Base-by-base conservation (phyloP, 192 early-diverging fungal genomes). In the Helicostylum pulchrum region DNA sequence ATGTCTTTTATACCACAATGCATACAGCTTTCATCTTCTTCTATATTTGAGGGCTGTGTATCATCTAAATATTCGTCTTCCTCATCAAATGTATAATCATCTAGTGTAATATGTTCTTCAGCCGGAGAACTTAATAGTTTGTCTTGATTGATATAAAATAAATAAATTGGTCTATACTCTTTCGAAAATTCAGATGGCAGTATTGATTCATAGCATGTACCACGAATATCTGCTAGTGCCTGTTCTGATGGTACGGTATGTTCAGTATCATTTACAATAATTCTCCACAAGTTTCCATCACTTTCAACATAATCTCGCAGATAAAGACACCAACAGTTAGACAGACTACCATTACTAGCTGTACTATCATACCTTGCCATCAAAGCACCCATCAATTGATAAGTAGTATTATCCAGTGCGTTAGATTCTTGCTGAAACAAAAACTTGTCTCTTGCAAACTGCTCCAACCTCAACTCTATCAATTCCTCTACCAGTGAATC, bases 141-240 rank as follows among this genome's bases (percentile, higher is more conserved):
- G 2, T 21, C 19, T 43, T 64, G 51, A 30, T 53, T 53, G 20
- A 32, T 42, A 30, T 64, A 64, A 30, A 64, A 64, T 17, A 64
- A 31, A 32, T 64, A 64, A 53, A 64, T 50, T 0, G 62, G 62
- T 31, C 62, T 46, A 53, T 44, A 64, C 2, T 9, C 50, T 17
- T 30, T 50, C 0, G 49, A 32, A 46, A 53, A 53, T 7, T 43
- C 32, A 9, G 62, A 53, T 21, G 49, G 62, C 7, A 31, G 7
- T 10, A 21, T 19, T 19, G 8, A 17, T 11, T 30, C 21, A 11
- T 42, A 19, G 15, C 53, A 10, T 17, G 21, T 36, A 15, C 52
- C 62, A 43, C 62, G 32, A 45, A 64, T 64, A 64, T 64, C 62
- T 26, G 62, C 62, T 20, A 50, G 53, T 53, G 62, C 62, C 30